Conservation (phyloP, 768 basidiomycete genomes). For the Boletus edulis region DNA sequence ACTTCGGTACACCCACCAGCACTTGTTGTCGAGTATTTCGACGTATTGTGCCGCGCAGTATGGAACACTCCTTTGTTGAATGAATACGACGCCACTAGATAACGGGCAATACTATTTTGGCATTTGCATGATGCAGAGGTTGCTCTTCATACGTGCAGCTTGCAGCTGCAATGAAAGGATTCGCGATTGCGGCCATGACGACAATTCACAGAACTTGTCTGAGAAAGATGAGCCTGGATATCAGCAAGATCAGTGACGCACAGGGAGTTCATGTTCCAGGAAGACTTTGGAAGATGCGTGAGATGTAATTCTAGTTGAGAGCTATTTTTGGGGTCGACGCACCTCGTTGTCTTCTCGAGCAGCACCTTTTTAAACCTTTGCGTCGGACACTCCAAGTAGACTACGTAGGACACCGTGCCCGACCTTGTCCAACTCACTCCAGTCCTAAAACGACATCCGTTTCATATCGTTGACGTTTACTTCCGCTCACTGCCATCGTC, state of each 20-base stretch:
- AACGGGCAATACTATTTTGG: conserved; percentile 17
- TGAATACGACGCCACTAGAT: conserved; percentile 29
- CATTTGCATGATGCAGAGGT: conserved; percentile 20
- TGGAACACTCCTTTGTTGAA: conserved; percentile 17
- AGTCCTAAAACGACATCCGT: conserved; percentile 11
- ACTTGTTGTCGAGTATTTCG: conserved; percentile 1
- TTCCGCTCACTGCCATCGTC: conserved; percentile 8
- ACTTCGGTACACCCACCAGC: conserved; percentile 9
- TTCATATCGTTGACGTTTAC: conserved; percentile 25
- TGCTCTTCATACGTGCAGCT: conserved; percentile 1
- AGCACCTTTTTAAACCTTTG: conserved; percentile 24
- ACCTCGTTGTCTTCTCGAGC: conserved; percentile 26
- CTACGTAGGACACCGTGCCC: conserved; percentile 12
- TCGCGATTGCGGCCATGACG: conserved; percentile 19
- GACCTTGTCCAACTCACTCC: conserved; percentile 9
- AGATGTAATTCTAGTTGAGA: conserved; percentile 11
- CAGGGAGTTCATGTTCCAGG: conserved; percentile 19
- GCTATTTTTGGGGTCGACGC: conserved; percentile 21
- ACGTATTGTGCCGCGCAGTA: conserved; percentile 17
- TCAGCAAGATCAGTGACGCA: conserved; percentile 18
- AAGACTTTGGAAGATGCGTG: conserved; percentile 19
- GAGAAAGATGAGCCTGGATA: conserved; percentile 5
- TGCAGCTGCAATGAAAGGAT: conserved; percentile 12
- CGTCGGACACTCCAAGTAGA: conserved; percentile 9
- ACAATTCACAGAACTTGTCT: conserved; percentile 23